Percentiles rank a stretch among this genome's conserved stretches.
phyloP scores from a whole-genome alignment of 1,139 yeast species.

The Casaregolazyma lundiana region DNA sequence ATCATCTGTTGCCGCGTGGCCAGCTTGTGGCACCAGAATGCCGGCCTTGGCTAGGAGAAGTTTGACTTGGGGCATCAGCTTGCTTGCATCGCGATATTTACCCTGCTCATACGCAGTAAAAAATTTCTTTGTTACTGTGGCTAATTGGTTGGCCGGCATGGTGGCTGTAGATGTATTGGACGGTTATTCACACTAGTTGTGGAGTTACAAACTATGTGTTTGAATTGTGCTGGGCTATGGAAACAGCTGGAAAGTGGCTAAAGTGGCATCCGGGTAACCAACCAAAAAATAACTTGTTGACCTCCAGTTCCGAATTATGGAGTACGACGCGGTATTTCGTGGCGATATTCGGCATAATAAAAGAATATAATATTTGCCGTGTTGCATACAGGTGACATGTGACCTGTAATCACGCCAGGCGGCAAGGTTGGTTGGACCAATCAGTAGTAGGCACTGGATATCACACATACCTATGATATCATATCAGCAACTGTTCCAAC shows the following conservation, averaged over 20 bases:
- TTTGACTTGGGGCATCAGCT: conserved; percentile 65
- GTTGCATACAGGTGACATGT: too few relatives aligned
- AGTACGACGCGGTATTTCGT: too few relatives aligned
- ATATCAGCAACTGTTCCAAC: background rate
- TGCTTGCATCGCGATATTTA: conserved; percentile 57
- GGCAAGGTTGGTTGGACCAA: too few relatives aligned
- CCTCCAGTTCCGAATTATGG: too few relatives aligned
- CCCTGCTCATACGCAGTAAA: conserved; percentile 57
- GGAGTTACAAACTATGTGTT: too few relatives aligned
- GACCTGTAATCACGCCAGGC: too few relatives aligned
- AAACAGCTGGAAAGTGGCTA: too few relatives aligned
- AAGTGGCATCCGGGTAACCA: too few relatives aligned
- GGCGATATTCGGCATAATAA: too few relatives aligned
- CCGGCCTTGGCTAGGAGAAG: conserved; percentile 73
- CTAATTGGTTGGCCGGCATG: conserved; percentile 1
- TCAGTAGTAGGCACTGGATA: background rate
- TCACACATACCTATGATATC: background rate
- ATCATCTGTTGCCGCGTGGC: conserved; percentile 44
- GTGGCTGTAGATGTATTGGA: background rate
- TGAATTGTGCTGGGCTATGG: too few relatives aligned
- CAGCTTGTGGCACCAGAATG: conserved; percentile 63
- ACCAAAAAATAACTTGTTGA: too few relatives aligned
- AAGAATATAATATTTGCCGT: too few relatives aligned
- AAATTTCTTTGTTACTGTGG: conserved; percentile 52
- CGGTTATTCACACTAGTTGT: background rate